These are phyloP conservation scores for Piedraia hortae DNA, from an alignment of 2,329 filamentous ascomycete genomes.

Conservation along the genomic window DNA sequence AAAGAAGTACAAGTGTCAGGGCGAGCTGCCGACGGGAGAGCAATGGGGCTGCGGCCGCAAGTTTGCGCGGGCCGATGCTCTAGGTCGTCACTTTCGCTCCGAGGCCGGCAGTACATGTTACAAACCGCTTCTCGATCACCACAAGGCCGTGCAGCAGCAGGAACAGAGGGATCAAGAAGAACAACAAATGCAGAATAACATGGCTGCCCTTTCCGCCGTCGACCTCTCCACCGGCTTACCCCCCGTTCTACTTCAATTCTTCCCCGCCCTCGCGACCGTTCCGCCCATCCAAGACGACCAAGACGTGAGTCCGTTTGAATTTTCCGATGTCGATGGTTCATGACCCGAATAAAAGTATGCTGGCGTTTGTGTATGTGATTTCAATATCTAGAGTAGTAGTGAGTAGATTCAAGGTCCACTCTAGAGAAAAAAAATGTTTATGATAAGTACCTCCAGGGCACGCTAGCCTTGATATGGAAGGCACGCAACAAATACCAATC, in stretches of 20 bases:
- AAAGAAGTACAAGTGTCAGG: conserved; percentile 95
- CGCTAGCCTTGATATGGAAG: no score
- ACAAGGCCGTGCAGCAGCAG: conserved; percentile 57
- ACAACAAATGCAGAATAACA: conserved; percentile 20
- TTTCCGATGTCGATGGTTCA: no score
- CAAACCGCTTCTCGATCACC: conserved; percentile 87
- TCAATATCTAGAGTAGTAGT: no score
- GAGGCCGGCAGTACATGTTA: conserved; percentile 92
- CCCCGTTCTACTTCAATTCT: background rate
- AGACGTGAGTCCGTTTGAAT: conserved; percentile 9
- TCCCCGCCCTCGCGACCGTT: background rate
- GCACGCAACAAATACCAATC: no score
- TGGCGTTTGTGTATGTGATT: no score
- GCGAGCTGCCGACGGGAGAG: conserved; percentile 54
- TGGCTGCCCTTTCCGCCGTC: no score
- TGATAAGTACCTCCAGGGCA: no score
- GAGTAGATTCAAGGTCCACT: no score
- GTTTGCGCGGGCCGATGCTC: conserved; percentile 82
- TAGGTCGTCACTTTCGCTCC: conserved; percentile 63
- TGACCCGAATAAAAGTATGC: no score
- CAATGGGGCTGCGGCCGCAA: conserved; percentile 82
- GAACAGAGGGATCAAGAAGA: conserved; percentile 32
- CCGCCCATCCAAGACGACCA: conserved; percentile 8
- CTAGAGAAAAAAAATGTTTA: no score
- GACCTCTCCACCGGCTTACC: background rate